phyloP scores from a whole-genome alignment of 1,284 basidiomycete genomes.

The Cutaneotrichosporon daszewskae region DNA sequence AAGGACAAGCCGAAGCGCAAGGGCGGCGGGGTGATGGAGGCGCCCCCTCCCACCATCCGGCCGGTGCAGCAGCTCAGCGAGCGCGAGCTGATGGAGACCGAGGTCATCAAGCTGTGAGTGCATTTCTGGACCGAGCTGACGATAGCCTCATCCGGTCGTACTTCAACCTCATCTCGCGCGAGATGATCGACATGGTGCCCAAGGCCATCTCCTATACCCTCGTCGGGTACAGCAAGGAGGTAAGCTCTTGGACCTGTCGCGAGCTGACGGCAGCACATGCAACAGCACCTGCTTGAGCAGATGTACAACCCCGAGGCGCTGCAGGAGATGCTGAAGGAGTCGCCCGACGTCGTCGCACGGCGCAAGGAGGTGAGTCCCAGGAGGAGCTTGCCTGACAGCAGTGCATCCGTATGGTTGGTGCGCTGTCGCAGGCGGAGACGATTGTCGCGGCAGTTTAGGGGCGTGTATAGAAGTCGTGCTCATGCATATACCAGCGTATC shows the following conservation, averaged over 20 bases:
- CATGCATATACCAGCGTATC: too few species aligned
- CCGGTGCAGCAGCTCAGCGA: slow-evolving; percentile 77
- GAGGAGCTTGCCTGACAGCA: not conserved
- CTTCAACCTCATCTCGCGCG: slow-evolving; percentile 95
- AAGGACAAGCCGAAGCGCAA: slow-evolving; percentile 64
- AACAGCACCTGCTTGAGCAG: slow-evolving; percentile 33
- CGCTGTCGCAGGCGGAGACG: slow-evolving; percentile 6
- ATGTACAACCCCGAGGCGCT: slow-evolving; percentile 71
- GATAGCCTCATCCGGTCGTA: slow-evolving; percentile 77
- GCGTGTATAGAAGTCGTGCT: not conserved
- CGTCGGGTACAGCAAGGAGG: slow-evolving; percentile 89
- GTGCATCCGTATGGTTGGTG: slow-evolving; percentile 6
- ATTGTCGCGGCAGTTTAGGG: slow-evolving; percentile 10
- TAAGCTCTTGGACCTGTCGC: too few species aligned
- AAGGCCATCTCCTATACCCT: slow-evolving; percentile 93
- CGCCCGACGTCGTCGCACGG: slow-evolving; percentile 49
- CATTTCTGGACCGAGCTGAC: not conserved
- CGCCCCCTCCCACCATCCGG: slow-evolving; percentile 82
- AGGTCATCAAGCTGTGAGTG: slow-evolving; percentile 85
- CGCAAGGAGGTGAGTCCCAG: slow-evolving; percentile 13
- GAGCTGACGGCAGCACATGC: too few species aligned
- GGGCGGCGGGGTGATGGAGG: slow-evolving; percentile 74
- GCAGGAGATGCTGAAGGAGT: slow-evolving; percentile 87
- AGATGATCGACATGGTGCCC: slow-evolving; percentile 99
- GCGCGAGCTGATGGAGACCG: slow-evolving; percentile 95